A percentile compares a stretch with the other conserved stretches of the same genome.
phyloP scores from a whole-genome alignment of 306 rosid genomes.

The Dryas octopetala region DNA sequence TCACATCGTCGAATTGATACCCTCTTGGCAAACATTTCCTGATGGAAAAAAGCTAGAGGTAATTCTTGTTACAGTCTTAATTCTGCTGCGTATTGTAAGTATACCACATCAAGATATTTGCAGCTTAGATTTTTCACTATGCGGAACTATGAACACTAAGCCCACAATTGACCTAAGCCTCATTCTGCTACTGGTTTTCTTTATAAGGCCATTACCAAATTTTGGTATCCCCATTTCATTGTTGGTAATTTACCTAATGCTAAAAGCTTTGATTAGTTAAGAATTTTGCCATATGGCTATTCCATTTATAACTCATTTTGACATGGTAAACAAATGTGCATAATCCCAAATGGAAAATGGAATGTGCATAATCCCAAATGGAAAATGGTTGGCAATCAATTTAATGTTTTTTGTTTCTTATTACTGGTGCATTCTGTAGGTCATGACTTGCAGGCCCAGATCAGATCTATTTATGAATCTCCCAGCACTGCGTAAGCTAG shows the following conservation, averaged over 20 bases:
- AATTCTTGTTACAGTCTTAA: neutral
- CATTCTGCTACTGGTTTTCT: neutral
- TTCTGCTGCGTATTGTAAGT: neutral
- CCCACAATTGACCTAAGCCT: neutral
- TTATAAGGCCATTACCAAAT: neutral
- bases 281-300: no score
- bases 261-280: neutral
- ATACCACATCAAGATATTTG: neutral
- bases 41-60: constrained; percentile 58
- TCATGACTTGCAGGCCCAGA: constrained; percentile 62
- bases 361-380: neutral
- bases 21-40: constrained; percentile 57
- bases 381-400: neutral
- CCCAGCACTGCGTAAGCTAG: constrained; percentile 54
- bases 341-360: neutral
- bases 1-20: constrained; percentile 51
- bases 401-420: neutral
- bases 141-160: neutral
- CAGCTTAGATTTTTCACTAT: no score
- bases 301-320: neutral
- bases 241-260: neutral
- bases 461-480: constrained; percentile 54
- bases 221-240: neutral
- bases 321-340: neutral
- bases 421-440: constrained; percentile 34